Evolutionary conservation across 2,329 filamentous ascomycete genomes (phyloP), one percentile per base, ranked within the genome.

Genomic region (Hypoxylon sp.): DNA sequence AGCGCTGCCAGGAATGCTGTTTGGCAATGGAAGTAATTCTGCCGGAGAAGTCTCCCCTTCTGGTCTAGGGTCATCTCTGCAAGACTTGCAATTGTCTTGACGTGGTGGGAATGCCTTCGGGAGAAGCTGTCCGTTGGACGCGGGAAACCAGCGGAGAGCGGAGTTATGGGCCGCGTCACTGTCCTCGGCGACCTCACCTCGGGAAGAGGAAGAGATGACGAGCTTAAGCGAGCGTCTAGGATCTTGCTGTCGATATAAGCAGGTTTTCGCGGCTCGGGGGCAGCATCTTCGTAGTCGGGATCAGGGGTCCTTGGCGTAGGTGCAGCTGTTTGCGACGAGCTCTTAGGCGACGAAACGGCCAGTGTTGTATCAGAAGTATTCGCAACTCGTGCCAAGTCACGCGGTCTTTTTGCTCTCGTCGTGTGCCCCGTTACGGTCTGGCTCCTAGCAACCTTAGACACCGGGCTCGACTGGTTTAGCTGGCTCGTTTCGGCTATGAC

Each of bases 11-110:
- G 72, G 69, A 95, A 93, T 65, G 91, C 88, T 0, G 90, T 93
- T 73, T 95, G 84, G 59, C 87, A 91, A 49, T 90, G 82, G 71
- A 94, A 95, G 73, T 95, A 95, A 72, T 95, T 91, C 58, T 92
- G 89, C 53, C 90, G 81, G 59, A 95, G 72, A 8, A 92, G 75
- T 45, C 87, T 86, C n/a, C 86, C 83, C 71, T 91, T 91, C 71
- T 93, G 88, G 9, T 79, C 74, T 3, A 78, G 72, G 1, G 86
- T 85, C 69, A 94, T 77, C 18, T 88, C 83, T n/a, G 80, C 82
- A 2, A 87, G 80, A 13, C 78, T 84, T 10, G 86, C 72, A 4
- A 83, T 74, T 4, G 81, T 81, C 65, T 88, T 85, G 48, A 81
- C 72, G 56, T 83, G 77, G 66, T 87, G 87, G 2, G 87, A 85